Evolutionary conservation across 164 flowering plant genomes (phyloP).

Genomic region (Amborella trichopoda): DNA sequence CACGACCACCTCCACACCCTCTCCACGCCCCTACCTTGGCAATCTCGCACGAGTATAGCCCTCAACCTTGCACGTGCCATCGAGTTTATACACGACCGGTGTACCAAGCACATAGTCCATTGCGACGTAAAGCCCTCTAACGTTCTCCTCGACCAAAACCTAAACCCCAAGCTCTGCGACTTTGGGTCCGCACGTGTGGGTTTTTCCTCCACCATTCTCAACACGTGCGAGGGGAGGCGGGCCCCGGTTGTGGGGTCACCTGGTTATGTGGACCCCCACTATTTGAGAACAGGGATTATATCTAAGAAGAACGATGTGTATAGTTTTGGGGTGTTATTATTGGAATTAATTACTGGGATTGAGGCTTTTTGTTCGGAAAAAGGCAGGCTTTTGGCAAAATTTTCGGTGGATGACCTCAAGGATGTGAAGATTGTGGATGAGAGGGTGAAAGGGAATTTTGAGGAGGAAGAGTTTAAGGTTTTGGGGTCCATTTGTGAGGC

Average conservation of each 20-base stretch:
- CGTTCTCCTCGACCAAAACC: slow-evolving; percentile 38
- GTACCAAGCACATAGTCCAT: slow-evolving; percentile 52
- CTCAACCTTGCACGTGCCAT: slow-evolving; percentile 53
- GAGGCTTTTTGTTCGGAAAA: slow-evolving; percentile 41
- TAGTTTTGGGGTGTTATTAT: slow-evolving; percentile 55
- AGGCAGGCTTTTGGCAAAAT: slow-evolving; percentile 24
- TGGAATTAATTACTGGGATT: slow-evolving; percentile 56
- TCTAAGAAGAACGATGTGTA: slow-evolving; percentile 75
- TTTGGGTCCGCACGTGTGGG: slow-evolving; percentile 72
- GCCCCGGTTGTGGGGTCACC: slow-evolving; percentile 45
- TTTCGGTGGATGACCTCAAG: slow-evolving; percentile 14
- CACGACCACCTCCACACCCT: slow-evolving; percentile 45
- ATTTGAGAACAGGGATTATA: slow-evolving; percentile 55
- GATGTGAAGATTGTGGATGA: slow-evolving; percentile 38
- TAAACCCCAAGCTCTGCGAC: slow-evolving; percentile 62
- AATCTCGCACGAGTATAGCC: slow-evolving; percentile 39
- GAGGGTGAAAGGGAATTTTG: slow-evolving; percentile 20
- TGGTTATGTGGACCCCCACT: slow-evolving; percentile 71
- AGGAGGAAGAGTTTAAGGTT: slow-evolving; percentile 22
- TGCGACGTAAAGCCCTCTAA: slow-evolving; percentile 77
- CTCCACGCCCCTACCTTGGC: slow-evolving; percentile 73
- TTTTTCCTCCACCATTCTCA: slow-evolving; percentile 32
- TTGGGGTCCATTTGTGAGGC: slow-evolving; percentile 26
- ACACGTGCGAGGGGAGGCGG: slow-evolving; percentile 11
- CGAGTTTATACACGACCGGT: slow-evolving; percentile 50